These are phyloP conservation scores for Picea glauca DNA, from an alignment of 75 land plant species.

Conservation along the genomic window DNA sequence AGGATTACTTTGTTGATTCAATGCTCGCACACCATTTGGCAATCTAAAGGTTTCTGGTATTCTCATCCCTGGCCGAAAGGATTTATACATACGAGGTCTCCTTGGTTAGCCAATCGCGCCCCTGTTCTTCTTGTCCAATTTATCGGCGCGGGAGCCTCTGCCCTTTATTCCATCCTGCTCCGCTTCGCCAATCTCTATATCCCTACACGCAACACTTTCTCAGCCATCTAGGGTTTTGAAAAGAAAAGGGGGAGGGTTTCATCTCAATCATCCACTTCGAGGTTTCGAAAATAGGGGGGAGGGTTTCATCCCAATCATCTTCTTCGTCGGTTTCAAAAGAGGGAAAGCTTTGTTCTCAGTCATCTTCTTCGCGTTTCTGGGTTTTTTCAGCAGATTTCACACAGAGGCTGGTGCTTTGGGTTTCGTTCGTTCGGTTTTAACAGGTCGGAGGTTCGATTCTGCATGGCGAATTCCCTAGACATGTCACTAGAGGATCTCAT, in stretches of 20 bases:
- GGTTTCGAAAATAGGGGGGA: not conserved
- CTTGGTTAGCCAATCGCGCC: not conserved
- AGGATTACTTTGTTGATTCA: too few relatives aligned
- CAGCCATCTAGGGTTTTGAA: not conserved
- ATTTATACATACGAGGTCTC: not conserved
- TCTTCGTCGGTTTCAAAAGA: not conserved
- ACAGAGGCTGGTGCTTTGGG: not conserved
- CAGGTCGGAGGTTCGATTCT: not conserved
- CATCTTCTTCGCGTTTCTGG: not conserved
- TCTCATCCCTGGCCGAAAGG: not conserved
- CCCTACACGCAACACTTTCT: not conserved
- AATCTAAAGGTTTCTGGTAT: too few relatives aligned
- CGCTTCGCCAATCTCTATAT: not conserved
- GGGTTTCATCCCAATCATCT: not conserved
- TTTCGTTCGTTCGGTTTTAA: not conserved
- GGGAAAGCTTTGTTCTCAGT: not conserved
- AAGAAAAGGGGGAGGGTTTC: not conserved
- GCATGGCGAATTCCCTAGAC: slow-evolving; percentile 25
- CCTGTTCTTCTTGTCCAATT: not conserved
- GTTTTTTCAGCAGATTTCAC: too few relatives aligned
- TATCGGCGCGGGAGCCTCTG: not conserved
- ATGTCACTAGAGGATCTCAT: slow-evolving; percentile 42
- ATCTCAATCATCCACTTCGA: not conserved
- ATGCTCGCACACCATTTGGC: too few relatives aligned
- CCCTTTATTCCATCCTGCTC: not conserved